Evolutionary conservation across 495 filamentous ascomycete species (phyloP), one percentile per base, ranked within the genome.

Genomic region (Penicillium parvum): DNA sequence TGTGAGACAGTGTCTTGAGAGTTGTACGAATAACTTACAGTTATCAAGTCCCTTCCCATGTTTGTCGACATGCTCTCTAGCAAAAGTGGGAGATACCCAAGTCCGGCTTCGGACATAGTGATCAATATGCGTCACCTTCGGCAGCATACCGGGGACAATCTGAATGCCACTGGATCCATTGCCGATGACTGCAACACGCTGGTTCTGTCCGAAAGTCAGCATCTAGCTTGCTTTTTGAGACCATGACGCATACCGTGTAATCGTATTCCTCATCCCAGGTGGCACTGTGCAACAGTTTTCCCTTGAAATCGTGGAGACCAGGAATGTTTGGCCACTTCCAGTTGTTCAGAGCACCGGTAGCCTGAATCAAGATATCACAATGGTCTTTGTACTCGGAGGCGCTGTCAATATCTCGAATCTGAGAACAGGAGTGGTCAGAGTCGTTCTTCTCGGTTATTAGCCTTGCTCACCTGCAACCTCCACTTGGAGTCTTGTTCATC

Each of bases 101-200:
- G 68, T 69, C 9, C 50, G 53, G 21, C 49, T 62, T 8, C 65
- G 58, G 10, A 73, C 57, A 39, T 71, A 75, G 21, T 65, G 71
- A 22, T 69, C 66, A 11, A 74, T 61, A 14, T 72, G 66, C 8
- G 63, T 52, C 10, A 78, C 76, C 6, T 66, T 48, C 9, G 75
- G 75, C 40, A 82, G 69, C 16, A 85, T 70, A 5, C 72, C 72
- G 1, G 81, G 79, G 10, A 87, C 72, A 15, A 85, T 71, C 48
- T 86, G 82, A 22, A 69, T 65, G 2, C 65, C 66, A 49, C 68
- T 73, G 4, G 63, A 75, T 3, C 76, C 74, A 35, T 71, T 72
- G 1, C 77, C 78, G 37, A 82, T 73, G 1, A 81, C 57, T 2
- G 72, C 76, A 26, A 83, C 71, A 9, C 50, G 61, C 49, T 79